Percentiles rank a stretch among this genome's conserved stretches.
phyloP scores from a whole-genome alignment of 106 monocot genomes.

The Phalaenopsis aphrodite region DNA sequence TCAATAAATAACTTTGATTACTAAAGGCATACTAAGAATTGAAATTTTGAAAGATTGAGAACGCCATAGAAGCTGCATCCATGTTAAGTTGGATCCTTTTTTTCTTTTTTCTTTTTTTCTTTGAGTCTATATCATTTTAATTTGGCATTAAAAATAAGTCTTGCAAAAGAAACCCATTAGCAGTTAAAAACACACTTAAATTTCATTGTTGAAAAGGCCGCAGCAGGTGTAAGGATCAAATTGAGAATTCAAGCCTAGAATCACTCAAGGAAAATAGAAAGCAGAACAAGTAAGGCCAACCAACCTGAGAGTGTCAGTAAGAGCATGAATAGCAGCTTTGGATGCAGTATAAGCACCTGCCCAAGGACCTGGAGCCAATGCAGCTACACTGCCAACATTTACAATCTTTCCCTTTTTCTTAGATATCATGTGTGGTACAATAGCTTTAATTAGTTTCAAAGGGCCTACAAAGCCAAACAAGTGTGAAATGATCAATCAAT shows the following conservation, averaged over 20 bases:
- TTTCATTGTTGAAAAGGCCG: not conserved
- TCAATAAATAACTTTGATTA: not conserved
- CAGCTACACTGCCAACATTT: slow-evolving; percentile 83
- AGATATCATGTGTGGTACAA: slow-evolving; percentile 69
- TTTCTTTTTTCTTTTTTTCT: not conserved
- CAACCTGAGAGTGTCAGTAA: slow-evolving; percentile 81
- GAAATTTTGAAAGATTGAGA: not conserved
- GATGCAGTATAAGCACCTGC: slow-evolving; percentile 81
- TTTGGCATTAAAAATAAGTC: not conserved
- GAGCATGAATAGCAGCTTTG: slow-evolving; percentile 76
- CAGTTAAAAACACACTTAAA: not conserved
- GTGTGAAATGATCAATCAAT: slow-evolving; percentile 2
- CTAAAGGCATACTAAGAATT: not conserved
- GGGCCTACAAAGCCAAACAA: slow-evolving; percentile 35
- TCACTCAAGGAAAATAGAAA: not conserved
- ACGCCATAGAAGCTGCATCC: not conserved
- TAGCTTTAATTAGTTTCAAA: slow-evolving; percentile 66
- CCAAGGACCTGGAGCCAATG: slow-evolving; percentile 91
- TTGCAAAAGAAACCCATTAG: not conserved
- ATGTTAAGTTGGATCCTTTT: not conserved
- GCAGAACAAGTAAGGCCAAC: not conserved
- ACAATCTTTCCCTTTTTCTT: slow-evolving; percentile 78
- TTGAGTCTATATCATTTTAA: not conserved
- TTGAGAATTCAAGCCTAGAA: not conserved
- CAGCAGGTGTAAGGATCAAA: not conserved